Base-by-base conservation (phyloP, 2,329 filamentous ascomycete species). In the Xylaria sp. region DNA sequence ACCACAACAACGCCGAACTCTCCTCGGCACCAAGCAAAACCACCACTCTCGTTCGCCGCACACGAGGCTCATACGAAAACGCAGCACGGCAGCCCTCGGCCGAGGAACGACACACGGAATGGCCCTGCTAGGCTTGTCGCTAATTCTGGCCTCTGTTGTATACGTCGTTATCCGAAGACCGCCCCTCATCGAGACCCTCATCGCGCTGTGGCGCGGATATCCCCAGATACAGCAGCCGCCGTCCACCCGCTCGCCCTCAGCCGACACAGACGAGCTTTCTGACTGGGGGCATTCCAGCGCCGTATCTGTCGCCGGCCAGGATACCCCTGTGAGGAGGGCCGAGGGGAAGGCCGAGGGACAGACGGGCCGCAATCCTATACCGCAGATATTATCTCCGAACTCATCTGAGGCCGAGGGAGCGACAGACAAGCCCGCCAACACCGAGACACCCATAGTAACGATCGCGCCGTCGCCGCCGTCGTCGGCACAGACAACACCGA, bases 111-210 rank as follows among this genome's bases (percentile, higher is more conserved):
- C 10, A n/a, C 15, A 15, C 40, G 6, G 43, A 54, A 88, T 88
- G 85, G 83, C 79, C 65, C 73, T 87, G 69, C 69, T 89, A 64
- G 86, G 85, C 65, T 75, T 88, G 65, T 86, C 86, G n/a, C 78
- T 90, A 65, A 79, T 89, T 69, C 73, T 89, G 65, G 86, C 83
- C 43, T 86, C 86, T 0, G 76, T 88, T 57, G 80, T 88, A 46
- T 84, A 83, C 69, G 74, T 88, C 65, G 76, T 83, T 68, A 78
- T 88, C 63, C 80, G 81, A 40, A 82, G 82, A 58, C 83, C 81
- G 51, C 75, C 79, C 46, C 81, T 84, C 75, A 74, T 85, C 48
- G 77, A 78, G 67, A 74, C 73, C 10, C 73, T 81, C 38, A 68
- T 80, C 33, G 66, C 69, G 11, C 48, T 74, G 51, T 77, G 73